phyloP scores from a whole-genome alignment of 352 stramenopile genomes.

The Aphanomyces euteiches region DNA sequence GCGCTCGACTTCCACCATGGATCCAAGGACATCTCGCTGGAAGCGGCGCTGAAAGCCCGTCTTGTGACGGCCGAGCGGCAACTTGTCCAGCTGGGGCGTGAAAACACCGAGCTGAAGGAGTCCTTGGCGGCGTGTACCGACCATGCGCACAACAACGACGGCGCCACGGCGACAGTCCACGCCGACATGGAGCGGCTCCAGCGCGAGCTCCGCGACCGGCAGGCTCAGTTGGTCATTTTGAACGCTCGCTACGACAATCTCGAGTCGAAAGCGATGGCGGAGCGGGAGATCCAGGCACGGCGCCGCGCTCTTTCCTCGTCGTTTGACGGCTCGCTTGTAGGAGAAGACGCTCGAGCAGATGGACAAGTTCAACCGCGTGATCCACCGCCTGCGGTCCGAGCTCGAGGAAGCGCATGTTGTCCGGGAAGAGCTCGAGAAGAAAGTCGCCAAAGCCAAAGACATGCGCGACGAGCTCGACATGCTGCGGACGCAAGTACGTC shows the following conservation, averaged over 20 bases:
- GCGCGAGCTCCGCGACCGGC: slow-evolving; percentile 69
- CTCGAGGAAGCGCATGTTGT: slow-evolving; percentile 73
- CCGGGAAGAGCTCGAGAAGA: slow-evolving; percentile 72
- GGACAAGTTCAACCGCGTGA: slow-evolving; percentile 88
- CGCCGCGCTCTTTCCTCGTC: background rate
- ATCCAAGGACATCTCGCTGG: slow-evolving; percentile 39
- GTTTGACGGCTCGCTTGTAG: background rate
- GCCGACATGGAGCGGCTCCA: slow-evolving; percentile 51
- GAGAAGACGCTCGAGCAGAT: slow-evolving; percentile 84
- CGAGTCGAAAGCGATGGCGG: slow-evolving; percentile 71
- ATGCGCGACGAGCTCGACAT: slow-evolving; percentile 74
- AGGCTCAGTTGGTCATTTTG: slow-evolving; percentile 79
- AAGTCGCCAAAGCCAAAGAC: slow-evolving; percentile 57
- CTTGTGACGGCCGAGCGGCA: slow-evolving; percentile 69
- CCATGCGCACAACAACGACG: slow-evolving; percentile 32
- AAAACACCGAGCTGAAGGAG: slow-evolving; percentile 55
- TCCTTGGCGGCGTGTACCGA: slow-evolving; percentile 40
- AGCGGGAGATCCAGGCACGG: slow-evolving; percentile 74
- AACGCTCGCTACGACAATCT: slow-evolving; percentile 88
- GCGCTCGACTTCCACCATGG: background rate
- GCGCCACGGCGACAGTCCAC: no score
- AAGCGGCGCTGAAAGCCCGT: slow-evolving; percentile 66
- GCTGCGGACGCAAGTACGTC: slow-evolving; percentile 51
- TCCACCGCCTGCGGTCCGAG: slow-evolving; percentile 83
- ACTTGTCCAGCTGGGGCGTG: slow-evolving; percentile 56